Evolutionary conservation across 805 yeast genomes (phyloP), one percentile per base, ranked within the genome.

Genomic region (Candida wancherniae): DNA sequence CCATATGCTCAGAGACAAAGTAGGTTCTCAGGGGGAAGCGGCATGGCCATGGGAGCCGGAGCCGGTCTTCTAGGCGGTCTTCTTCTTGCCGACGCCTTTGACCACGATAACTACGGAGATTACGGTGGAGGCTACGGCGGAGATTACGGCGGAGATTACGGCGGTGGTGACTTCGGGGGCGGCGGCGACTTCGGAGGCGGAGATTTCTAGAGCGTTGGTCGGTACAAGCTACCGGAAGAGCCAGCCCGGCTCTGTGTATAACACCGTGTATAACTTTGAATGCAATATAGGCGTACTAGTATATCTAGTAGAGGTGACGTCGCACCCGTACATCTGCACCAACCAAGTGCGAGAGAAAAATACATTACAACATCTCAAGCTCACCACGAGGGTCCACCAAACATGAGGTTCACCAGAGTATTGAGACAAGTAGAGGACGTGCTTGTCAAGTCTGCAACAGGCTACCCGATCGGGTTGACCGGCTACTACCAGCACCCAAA

Each of bases 401-500:
- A 22, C 12, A 63, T 65, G 71, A 64, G 66, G 55, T 59, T 57
- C 47, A 55, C 70, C 19, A 51, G 60, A 46, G 63, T 53, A 24
- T 58, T 64, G 43, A 63, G 50, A 53, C 63, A 63, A 43, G 65
- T 60, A n/a, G 64, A 63, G 46, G 63, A 75, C 49, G 79, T 73
- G 8, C 66, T 80, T 35, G 71, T 80, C 37, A 74, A 69, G 48
- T 63, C 84, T 9, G 69, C 71, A 3, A 61, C 64, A 21, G 87
- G 86, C 0, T 65, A 76, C 47, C 90, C 90, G 18, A 85, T 94
- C 13, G 95, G 95, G 43, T 47, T 85, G 39, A 73, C 95, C 3
- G 94, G 92, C 2, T 57, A 85, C 40, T 69, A 62, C 50, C 83
- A 80, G 55, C 92, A 84, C 57, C 94, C 94, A 29, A 73, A 80